Percentiles rank a stretch among this genome's conserved stretches.
Evolutionary conservation across 75 land plant species (phyloP).

Genomic region (Isoetes taiwanensis): DNA sequence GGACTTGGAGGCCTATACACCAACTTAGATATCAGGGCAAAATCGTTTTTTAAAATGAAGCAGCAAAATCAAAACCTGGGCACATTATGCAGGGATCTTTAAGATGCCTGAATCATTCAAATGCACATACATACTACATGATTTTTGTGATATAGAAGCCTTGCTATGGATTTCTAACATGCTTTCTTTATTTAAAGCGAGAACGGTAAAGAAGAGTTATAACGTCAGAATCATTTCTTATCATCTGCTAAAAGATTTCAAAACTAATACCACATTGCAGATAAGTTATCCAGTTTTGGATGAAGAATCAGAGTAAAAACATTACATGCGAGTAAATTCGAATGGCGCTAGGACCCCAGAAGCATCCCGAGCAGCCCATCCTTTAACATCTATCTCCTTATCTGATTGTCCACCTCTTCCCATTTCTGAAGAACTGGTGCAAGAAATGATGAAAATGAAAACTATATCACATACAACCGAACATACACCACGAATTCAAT

Average conservation of each 20-base stretch:
- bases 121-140: not conserved
- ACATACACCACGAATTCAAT: too few species aligned
- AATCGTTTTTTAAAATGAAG: not conserved
- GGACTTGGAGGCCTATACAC: constrained; percentile 37
- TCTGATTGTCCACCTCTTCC: too few species aligned
- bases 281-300: not conserved
- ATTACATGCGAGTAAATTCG: constrained; percentile 61
- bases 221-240: too few species aligned
- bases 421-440: too few species aligned
- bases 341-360: constrained; percentile 46
- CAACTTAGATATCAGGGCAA: not conserved
- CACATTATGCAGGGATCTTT: not conserved
- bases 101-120: not conserved
- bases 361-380: constrained; percentile 48
- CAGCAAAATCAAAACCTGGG: not conserved
- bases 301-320: not conserved
- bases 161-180: not conserved
- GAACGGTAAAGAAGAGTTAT: too few species aligned
- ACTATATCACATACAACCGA: too few species aligned
- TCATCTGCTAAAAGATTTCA: not conserved
- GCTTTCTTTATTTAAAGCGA: not conserved
- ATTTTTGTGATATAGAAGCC: not conserved
- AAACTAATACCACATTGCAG: not conserved
- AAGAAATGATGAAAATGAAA: too few species aligned
- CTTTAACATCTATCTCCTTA: constrained; percentile 9